Conservation (phyloP, 257 asterid genomes). For the Solanum rostratum region DNA sequence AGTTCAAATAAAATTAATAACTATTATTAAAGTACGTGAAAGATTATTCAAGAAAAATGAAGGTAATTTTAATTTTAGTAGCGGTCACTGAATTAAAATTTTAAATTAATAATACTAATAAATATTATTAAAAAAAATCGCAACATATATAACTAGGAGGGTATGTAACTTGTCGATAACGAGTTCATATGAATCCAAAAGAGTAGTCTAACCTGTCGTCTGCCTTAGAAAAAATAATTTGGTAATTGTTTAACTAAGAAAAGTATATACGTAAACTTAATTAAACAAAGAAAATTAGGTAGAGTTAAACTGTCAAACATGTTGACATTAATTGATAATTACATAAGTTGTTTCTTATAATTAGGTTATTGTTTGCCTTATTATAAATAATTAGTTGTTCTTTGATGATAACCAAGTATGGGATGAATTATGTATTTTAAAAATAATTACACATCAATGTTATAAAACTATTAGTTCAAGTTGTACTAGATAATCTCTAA, state of each 20-base stretch:
- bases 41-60: not conserved
- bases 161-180: not conserved
- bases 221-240: not conserved
- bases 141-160: not conserved
- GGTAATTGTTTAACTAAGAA: not conserved
- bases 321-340: not conserved
- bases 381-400: not conserved
- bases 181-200: not conserved
- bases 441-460: not conserved
- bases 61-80: not conserved
- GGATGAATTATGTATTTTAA: not conserved
- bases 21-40: no score
- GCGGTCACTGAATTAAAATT: not conserved
- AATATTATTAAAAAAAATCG: not conserved
- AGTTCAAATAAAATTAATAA: no score
- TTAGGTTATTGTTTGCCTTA: not conserved
- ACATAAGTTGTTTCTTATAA: not conserved
- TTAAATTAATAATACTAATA: no score
- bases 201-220: not conserved
- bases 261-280: not conserved
- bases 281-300: not conserved
- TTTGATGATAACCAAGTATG: not conserved
- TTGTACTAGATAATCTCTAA: no score
- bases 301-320: not conserved
- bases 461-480: not conserved